Conservation (phyloP, 371 early-diverging fungal genomes). For the Saksenaea oblongispora region DNA sequence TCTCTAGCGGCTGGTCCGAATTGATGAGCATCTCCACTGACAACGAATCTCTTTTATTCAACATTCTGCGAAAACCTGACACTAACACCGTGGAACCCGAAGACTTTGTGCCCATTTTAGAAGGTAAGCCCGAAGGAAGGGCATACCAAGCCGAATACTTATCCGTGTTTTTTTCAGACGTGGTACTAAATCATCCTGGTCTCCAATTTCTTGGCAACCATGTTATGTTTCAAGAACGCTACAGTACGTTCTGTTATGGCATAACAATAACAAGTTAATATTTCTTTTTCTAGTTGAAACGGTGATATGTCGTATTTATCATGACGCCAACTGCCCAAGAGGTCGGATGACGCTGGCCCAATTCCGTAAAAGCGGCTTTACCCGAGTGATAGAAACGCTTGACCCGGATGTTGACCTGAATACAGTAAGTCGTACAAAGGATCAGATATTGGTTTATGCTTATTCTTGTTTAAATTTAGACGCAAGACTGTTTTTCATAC, state of each 20-base stretch:
- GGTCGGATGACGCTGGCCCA: slow-evolving; percentile 72
- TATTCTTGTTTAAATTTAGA: slow-evolving; percentile 21
- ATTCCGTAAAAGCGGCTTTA: slow-evolving; percentile 61
- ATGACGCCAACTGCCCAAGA: slow-evolving; percentile 59
- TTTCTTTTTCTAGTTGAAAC: slow-evolving; percentile 51
- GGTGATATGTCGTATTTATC: slow-evolving; percentile 81
- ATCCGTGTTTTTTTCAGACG: slow-evolving; percentile 43
- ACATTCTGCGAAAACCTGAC: slow-evolving; percentile 32
- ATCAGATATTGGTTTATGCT: background rate
- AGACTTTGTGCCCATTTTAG: slow-evolving; percentile 48
- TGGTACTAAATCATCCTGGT: slow-evolving; percentile 81
- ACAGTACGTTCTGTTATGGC: slow-evolving; percentile 53
- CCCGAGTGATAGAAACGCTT: slow-evolving; percentile 55
- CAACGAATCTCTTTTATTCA: slow-evolving; percentile 43
- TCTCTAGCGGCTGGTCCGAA: slow-evolving; percentile 43
- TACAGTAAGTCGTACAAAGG: slow-evolving; percentile 39
- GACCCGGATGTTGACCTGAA: slow-evolving; percentile 72
- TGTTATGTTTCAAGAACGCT: slow-evolving; percentile 80
- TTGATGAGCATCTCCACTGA: slow-evolving; percentile 36
- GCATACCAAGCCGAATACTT: slow-evolving; percentile 12
- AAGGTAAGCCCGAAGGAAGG: slow-evolving; percentile 38
- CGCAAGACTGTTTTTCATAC: slow-evolving; percentile 80
- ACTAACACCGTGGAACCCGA: slow-evolving; percentile 39
- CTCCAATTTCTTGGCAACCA: slow-evolving; percentile 80
- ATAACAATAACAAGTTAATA: background rate